These are phyloP conservation scores for Ceratocystis albifundus DNA, from an alignment of 2,329 filamentous ascomycete genomes.

Conservation along the genomic window DNA sequence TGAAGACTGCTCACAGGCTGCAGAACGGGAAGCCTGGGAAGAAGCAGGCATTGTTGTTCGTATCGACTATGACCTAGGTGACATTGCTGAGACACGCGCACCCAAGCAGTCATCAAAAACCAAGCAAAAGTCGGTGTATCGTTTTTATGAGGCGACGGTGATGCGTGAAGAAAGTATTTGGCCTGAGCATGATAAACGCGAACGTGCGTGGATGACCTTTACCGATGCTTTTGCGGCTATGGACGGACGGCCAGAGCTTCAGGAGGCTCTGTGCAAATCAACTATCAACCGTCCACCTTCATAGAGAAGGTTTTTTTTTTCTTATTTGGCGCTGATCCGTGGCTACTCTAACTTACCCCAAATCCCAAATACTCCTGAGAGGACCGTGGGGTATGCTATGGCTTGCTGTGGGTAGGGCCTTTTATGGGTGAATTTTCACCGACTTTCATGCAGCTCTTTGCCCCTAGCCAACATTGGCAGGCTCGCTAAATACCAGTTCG, in stretches of 20 bases:
- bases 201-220: constrained; percentile 82
- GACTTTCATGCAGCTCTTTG: not conserved
- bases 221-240: constrained; percentile 68
- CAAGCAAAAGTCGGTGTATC: constrained; percentile 52
- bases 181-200: constrained; percentile 89
- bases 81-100: constrained; percentile 71
- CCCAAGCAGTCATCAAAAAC: constrained; percentile 61
- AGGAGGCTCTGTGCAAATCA: constrained; percentile 76
- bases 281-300: constrained; percentile 43
- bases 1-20: constrained; percentile 75
- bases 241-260: constrained; percentile 67
- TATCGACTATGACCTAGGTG: constrained; percentile 73
- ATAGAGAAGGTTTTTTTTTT: constrained; percentile 20
- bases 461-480: not conserved
- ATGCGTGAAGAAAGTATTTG: constrained; percentile 73
- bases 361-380: constrained; percentile 1
- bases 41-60: constrained; percentile 85
- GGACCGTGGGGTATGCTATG: not conserved
- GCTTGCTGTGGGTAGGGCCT: not conserved
- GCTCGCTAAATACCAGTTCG: not conserved
- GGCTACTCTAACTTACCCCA: constrained; percentile 4
- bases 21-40: constrained; percentile 89
- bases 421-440: constrained; percentile 4
- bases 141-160: constrained; percentile 82
- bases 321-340: too few species aligned